Conservation (phyloP, 2,329 filamentous ascomycete species). For the Claviceps purpurea region DNA sequence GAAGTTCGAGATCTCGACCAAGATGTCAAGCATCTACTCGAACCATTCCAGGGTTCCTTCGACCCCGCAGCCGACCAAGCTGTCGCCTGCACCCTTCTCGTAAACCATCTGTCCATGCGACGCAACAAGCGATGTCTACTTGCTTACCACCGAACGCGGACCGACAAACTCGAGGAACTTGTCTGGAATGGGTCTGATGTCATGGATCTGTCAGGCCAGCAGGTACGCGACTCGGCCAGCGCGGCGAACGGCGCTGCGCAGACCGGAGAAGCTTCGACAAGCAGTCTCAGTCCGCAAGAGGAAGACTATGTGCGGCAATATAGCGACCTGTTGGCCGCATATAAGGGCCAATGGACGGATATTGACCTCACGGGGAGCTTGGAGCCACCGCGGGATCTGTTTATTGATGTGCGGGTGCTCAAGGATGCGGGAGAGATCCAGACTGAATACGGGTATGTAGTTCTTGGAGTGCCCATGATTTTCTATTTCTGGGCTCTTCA, state of each 20-base stretch:
- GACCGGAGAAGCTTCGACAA: constrained; percentile 41
- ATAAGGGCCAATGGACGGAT: constrained; percentile 97
- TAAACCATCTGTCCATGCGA: constrained; percentile 89
- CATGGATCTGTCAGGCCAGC: constrained; percentile 52
- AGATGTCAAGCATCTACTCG: constrained; percentile 66
- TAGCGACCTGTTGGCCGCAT: constrained; percentile 81
- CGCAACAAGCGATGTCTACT: constrained; percentile 92
- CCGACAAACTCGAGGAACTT: constrained; percentile 83
- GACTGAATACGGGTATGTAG: constrained; percentile 78
- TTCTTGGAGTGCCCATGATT: background rate
- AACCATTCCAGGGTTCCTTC: constrained; percentile 74
- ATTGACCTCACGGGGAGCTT: constrained; percentile 89
- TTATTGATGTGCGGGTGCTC: constrained; percentile 90
- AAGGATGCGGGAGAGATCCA: constrained; percentile 98
- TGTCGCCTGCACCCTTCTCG: constrained; percentile 75
- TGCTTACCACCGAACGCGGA: constrained; percentile 82
- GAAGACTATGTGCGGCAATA: constrained; percentile 93
- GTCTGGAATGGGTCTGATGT: constrained; percentile 86
- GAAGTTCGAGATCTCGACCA: constrained; percentile 90
- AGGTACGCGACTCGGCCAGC: constrained; percentile 28
- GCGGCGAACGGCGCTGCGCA: constrained; percentile 17
- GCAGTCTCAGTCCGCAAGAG: constrained; percentile 84
- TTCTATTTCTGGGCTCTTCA: too few relatives aligned
- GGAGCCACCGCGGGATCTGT: constrained; percentile 87
- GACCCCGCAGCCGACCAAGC: constrained; percentile 72